Evolutionary conservation across 2,329 filamentous ascomycete species (phyloP).

Genomic region (Verticillium klebahnii): DNA sequence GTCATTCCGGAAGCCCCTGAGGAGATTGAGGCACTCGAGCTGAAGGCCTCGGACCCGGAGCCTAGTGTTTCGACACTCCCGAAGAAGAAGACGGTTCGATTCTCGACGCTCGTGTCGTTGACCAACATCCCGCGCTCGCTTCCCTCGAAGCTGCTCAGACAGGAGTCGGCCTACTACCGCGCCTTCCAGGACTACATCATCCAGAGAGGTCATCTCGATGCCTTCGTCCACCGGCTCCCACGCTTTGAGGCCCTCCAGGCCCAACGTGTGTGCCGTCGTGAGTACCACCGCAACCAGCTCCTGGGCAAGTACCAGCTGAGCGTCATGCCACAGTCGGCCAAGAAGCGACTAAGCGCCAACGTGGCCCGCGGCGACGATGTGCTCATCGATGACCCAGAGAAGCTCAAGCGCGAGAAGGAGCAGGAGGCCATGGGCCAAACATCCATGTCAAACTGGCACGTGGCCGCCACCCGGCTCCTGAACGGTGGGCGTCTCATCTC

Average conservation of each 20-base stretch:
- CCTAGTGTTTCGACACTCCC: conserved; percentile 17
- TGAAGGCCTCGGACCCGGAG: conserved; percentile 19
- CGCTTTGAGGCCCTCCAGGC: conserved; percentile 88
- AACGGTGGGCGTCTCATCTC: conserved; percentile 62
- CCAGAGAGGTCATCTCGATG: conserved; percentile 63
- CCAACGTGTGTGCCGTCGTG: conserved; percentile 68
- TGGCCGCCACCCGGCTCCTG: conserved; percentile 55
- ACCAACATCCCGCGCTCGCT: conserved; percentile 43
- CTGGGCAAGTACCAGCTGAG: conserved; percentile 80
- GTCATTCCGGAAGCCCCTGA: conserved; percentile 30
- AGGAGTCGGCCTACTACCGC: conserved; percentile 80
- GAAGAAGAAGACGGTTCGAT: conserved; percentile 72
- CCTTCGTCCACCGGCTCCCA: conserved; percentile 77
- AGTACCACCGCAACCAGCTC: conserved; percentile 74
- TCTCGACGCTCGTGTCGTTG: conserved; percentile 51
- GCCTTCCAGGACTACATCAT: conserved; percentile 75
- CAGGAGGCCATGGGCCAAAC: conserved; percentile 73
- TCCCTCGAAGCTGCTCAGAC: conserved; percentile 46
- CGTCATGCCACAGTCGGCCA: conserved; percentile 62
- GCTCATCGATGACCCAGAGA: conserved; percentile 57
- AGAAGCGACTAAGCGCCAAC: conserved; percentile 67
- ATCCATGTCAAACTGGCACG: conserved; percentile 55
- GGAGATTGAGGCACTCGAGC: conserved; percentile 20
- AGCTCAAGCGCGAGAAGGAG: conserved; percentile 68
- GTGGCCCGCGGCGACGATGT: conserved; percentile 68